Base-by-base conservation (phyloP, 305 asterid genomes). In the Fraxinus nigra region DNA sequence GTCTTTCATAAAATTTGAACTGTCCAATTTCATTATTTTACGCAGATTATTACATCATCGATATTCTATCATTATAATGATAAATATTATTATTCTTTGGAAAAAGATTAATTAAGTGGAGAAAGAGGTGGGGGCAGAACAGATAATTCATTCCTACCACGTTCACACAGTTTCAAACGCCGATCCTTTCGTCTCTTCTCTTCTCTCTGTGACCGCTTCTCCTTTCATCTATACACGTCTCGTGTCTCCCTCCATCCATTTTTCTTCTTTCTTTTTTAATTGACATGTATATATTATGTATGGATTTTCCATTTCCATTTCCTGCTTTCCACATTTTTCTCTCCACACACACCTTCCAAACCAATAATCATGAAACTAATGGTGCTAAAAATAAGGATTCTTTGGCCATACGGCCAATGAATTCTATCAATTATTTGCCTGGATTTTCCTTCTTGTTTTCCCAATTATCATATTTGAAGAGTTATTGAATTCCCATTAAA, bases 281-380 rank as follows among this genome's bases (percentile, higher is more conserved):
- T 43, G 18, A 48, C 59, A 6, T 20, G 70, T 59, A 59, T 59
- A 24, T n/a, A 65, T 24, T 24, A 26, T 67, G 46, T 26, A 78
- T 69, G 82, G 83, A 75, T 35, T 35, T 35, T 35, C 40, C 40
- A 75, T 83, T 40, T 40, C 11, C 51, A 43, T 48, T 13, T 48
- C 59, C 67, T 59, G 73, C 78, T 79, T 79, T 81, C 87, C 87
- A 83, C 84, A 33, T 14, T 22, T 87, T 75, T 38, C 85, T 87
- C 86, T 35, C 28, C 79, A 40, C 65, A 63, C 63, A 77, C 76
- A 70, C 24, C 82, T 20, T 74, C 84, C 82, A 77, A 85, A 67
- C 83, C 77, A 76, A 70, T 75, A n/a, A 24, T 80, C 61, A 18
- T 81, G 73, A 80, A 79, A 77, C n/a, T 26, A 74, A 75, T 78